A percentile compares a stretch with the other conserved stretches of the same genome.
Evolutionary conservation across 148 eudicot species (phyloP).

Genomic region (Arbutus unedo): DNA sequence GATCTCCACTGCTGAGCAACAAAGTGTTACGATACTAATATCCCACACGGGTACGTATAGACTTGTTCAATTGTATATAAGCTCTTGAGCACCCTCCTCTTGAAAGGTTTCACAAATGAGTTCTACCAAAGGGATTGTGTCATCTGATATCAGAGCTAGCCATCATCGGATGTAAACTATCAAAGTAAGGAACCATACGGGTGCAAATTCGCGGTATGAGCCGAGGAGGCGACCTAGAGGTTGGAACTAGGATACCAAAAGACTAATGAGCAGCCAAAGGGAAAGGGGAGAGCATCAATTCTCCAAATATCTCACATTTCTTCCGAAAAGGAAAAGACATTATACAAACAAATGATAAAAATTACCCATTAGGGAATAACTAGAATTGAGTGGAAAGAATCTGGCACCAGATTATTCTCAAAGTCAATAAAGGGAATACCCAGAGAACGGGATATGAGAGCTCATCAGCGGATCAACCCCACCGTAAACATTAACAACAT

Average conservation of each 20-base stretch:
- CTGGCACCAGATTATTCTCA: too few species aligned
- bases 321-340: background rate
- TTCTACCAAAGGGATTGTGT: background rate
- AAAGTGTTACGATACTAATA: background rate
- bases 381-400: too few species aligned
- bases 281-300: background rate
- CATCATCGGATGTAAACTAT: background rate
- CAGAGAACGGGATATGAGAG: too few species aligned
- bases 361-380: background rate
- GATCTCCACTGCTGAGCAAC: background rate
- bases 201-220: background rate
- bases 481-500: background rate
- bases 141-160: background rate
- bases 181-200: background rate
- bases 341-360: background rate
- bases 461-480: too few species aligned
- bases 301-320: slow-evolving; percentile 3
- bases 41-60: background rate
- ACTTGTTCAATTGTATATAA: too few species aligned
- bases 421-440: too few species aligned
- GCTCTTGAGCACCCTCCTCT: background rate
- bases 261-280: background rate
- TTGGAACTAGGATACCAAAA: background rate
- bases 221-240: background rate
- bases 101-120: background rate